Evolutionary conservation across 2,329 filamentous ascomycete genomes (phyloP), one percentile per base, ranked within the genome.

Genomic region (Ascochyta lentis): DNA sequence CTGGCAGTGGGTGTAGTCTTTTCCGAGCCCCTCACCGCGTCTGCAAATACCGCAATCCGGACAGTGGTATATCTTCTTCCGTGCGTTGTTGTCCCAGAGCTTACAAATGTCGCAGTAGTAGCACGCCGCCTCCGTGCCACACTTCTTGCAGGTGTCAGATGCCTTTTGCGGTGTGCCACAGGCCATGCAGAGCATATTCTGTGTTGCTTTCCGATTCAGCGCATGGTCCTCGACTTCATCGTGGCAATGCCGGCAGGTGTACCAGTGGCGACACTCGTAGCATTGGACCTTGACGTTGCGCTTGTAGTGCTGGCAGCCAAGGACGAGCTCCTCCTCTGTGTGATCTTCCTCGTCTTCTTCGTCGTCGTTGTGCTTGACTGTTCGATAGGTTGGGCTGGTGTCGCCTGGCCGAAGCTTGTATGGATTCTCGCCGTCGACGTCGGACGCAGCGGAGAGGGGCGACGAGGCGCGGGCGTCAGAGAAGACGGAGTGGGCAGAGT

Each of bases 1-100:
- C 85, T 96, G 96, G 89, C 95, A 99, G 76, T 99, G 95, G 70
- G 96, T 93, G 73, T 96, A 99, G 73, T 99, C 95, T 72, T 96
- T 98, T 4, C 95, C 94, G 27, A 99, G 80, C 1, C 95, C 95
- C 73, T 92, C 86, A 1, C 95, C 95, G 54, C 93, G 88, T 55
- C 95, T 86, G 73, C 95, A 99, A 58, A 99, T 96, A 4, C 95
- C 95, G 75, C 95, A 99, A 69, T 98, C 95, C 69, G 88, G 85
- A 75, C 95, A 99, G 73, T 99, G 95, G 72, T 99, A 99, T 54
- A 98, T 96, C 62, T 89, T 89, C 75, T 96, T 97, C 63, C 87
- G 88, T 50, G 87, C 86, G 65, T 97, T 91, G 69, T 98, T 92
- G 70, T 98, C 94, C 95, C 95, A 99, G 1, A 99, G 83, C 77